Evolutionary conservation across 176 grass and related monocot species (phyloP).

Genomic region (Saccharum spontaneum): DNA sequence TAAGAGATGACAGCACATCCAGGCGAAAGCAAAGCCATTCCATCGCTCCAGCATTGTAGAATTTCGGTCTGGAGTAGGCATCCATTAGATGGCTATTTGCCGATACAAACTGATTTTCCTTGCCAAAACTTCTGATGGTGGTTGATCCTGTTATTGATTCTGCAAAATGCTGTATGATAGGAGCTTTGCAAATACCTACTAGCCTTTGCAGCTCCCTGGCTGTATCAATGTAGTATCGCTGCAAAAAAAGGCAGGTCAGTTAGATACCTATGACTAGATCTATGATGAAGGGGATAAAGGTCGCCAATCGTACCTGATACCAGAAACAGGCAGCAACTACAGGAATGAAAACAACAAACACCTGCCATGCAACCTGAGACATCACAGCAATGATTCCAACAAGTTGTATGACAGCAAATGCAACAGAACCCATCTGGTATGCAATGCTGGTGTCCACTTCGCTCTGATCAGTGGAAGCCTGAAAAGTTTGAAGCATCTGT

Average conservation of each 20-base stretch:
- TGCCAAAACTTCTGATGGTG: constrained; percentile 88
- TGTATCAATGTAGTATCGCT: constrained; percentile 85
- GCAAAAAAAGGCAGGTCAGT: constrained; percentile 24
- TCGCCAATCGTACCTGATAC: constrained; percentile 61
- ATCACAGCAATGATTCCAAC: constrained; percentile 85
- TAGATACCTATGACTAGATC: neutral
- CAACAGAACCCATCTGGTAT: constrained; percentile 46
- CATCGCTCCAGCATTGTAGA: constrained; percentile 66
- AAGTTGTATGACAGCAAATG: constrained; percentile 72
- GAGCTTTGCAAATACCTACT: constrained; percentile 78
- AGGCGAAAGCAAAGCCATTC: constrained; percentile 82
- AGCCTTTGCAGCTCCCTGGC: constrained; percentile 74
- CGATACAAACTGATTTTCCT: constrained; percentile 57
- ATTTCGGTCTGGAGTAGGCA: constrained; percentile 69
- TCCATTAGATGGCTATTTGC: constrained; percentile 69
- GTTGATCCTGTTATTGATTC: constrained; percentile 86
- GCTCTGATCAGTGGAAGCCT: constrained; percentile 87
- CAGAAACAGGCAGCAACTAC: constrained; percentile 66
- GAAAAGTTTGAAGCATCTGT: constrained; percentile 23
- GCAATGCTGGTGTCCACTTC: constrained; percentile 67
- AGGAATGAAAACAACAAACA: constrained; percentile 76
- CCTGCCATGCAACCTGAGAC: constrained; percentile 92
- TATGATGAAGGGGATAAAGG: neutral
- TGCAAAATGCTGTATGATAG: constrained; percentile 87
- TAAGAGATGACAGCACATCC: constrained; percentile 67